phyloP scores from a whole-genome alignment of 2,329 filamentous ascomycete genomes.

The Aspergillus sp. region DNA sequence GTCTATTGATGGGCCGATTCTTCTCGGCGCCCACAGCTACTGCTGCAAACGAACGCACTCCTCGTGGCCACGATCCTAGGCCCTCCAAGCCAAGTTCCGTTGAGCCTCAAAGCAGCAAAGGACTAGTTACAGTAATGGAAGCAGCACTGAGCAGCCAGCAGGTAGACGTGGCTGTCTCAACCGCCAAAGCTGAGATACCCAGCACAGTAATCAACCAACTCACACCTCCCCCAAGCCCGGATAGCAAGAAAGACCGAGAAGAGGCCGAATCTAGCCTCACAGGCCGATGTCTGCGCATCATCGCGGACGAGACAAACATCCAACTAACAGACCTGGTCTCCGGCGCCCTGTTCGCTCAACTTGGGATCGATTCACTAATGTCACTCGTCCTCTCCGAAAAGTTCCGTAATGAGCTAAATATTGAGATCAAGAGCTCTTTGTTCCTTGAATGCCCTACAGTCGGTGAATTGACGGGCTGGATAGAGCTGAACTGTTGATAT shows the following conservation, averaged over 20 bases:
- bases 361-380: conserved; percentile 41
- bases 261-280: not conserved
- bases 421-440: conserved; percentile 28
- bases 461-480: conserved; percentile 17
- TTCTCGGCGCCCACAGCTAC: conserved; percentile 8
- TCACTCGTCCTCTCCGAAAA: conserved; percentile 35
- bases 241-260: not conserved
- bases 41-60: too few species aligned
- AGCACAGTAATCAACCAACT: too few species aligned
- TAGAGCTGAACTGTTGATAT: conserved; percentile 12
- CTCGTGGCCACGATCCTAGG: too few species aligned
- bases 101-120: too few species aligned
- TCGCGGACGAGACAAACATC: conserved; percentile 29
- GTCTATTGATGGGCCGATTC: conserved; percentile 21
- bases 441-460: conserved; percentile 26
- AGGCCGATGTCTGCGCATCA: conserved; percentile 11
- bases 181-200: not conserved
- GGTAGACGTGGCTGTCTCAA: not conserved
- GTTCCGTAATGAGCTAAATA: conserved; percentile 29
- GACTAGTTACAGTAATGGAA: too few species aligned
- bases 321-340: conserved; percentile 22
- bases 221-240: too few species aligned
- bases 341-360: conserved; percentile 25
- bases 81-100: too few species aligned
- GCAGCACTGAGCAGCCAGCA: too few species aligned